phyloP scores from a whole-genome alignment of 257 asterid species.

The Agastache rugosa region DNA sequence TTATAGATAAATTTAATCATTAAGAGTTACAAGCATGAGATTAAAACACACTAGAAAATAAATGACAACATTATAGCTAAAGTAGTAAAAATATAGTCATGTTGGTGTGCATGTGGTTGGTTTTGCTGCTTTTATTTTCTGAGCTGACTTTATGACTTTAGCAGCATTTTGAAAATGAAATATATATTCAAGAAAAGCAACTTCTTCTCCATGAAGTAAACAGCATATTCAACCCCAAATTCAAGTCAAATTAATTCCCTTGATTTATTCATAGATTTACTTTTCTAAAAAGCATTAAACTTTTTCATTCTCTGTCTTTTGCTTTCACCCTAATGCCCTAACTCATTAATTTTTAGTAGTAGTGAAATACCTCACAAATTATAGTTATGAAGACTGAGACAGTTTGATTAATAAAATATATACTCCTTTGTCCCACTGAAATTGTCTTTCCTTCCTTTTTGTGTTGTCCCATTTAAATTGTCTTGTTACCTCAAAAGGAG shows the following conservation, averaged over 20 bases:
- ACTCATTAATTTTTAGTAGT: not conserved
- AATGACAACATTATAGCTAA: not conserved
- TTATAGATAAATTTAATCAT: too few species aligned
- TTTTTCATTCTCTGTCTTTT: not conserved
- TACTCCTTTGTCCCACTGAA: too few species aligned
- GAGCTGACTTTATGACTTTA: conserved; percentile 6
- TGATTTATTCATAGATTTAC: not conserved
- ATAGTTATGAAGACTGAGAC: not conserved
- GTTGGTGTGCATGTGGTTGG: conserved; percentile 23
- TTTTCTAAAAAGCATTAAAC: conserved; percentile 16
- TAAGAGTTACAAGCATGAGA: too few species aligned
- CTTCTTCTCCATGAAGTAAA: conserved; percentile 26
- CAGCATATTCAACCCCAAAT: not conserved
- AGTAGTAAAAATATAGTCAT: not conserved
- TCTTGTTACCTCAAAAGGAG: too few species aligned
- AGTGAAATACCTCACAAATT: not conserved
- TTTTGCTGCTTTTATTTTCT: conserved; percentile 10
- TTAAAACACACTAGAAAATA: too few species aligned
- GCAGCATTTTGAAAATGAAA: not conserved
- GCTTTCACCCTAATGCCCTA: not conserved
- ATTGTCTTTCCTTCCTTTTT: too few species aligned
- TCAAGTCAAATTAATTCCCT: not conserved
- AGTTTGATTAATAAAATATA: not conserved
- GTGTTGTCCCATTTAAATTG: too few species aligned
- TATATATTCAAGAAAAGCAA: not conserved